phyloP scores from a whole-genome alignment of 1,284 basidiomycete species.

The Volvariella volvacea region DNA sequence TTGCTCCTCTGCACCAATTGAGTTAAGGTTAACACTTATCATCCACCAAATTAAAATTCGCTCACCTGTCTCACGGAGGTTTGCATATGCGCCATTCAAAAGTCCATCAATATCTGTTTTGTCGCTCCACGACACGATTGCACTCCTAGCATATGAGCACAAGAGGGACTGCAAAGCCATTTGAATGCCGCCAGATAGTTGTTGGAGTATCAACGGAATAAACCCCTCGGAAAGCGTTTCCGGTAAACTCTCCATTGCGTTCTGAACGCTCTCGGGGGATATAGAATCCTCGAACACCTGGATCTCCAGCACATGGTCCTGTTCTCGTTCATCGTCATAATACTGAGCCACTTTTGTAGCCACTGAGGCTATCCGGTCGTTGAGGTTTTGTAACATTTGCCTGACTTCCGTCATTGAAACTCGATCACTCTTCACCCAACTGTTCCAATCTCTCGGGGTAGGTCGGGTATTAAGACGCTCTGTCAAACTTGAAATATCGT shows the following conservation, averaged over 20 bases:
- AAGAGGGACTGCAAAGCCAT: constrained; percentile 43
- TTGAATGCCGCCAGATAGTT: constrained; percentile 40
- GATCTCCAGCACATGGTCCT: constrained; percentile 30
- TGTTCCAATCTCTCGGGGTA: constrained; percentile 10
- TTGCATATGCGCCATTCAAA: constrained; percentile 20
- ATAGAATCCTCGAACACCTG: constrained; percentile 15
- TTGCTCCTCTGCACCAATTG: constrained; percentile 43
- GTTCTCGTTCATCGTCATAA: too few relatives aligned
- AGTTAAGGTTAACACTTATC: too few relatives aligned
- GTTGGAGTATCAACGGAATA: constrained; percentile 24
- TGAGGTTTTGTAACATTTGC: constrained; percentile 35
- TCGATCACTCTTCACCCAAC: constrained; percentile 37
- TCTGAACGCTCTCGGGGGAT: constrained; percentile 21
- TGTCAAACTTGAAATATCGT: too few relatives aligned
- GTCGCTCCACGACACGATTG: constrained; percentile 43
- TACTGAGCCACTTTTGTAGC: constrained; percentile 35
- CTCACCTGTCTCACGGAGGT: too few relatives aligned
- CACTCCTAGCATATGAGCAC: constrained; percentile 34
- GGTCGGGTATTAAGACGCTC: too few relatives aligned
- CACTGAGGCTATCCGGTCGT: constrained; percentile 42
- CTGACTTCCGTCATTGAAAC: constrained; percentile 43
- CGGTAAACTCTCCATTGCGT: constrained; percentile 22
- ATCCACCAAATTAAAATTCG: neutral
- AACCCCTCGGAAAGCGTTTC: constrained; percentile 31
- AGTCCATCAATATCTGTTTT: constrained; percentile 35